Evolutionary conservation across 805 yeast genomes (phyloP).

Genomic region (Kodamaea hsintzibuensis): DNA sequence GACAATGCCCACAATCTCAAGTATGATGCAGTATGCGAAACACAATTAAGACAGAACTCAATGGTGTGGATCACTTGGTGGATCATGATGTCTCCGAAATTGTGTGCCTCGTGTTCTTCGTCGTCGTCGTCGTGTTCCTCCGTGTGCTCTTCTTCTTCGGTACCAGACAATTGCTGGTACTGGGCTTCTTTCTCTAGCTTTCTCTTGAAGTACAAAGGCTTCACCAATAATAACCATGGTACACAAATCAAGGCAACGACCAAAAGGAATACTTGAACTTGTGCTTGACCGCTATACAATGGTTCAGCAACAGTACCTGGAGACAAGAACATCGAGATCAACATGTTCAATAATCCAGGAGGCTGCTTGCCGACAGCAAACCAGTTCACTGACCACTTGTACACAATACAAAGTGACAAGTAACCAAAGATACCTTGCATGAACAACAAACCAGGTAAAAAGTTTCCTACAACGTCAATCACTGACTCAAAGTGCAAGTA

Average conservation of each 20-base stretch:
- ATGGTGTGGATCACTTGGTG: constrained; percentile 82
- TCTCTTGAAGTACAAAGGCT: constrained; percentile 54
- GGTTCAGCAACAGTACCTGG: constrained; percentile 71
- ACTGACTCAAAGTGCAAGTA: constrained; percentile 55
- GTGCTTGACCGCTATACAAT: constrained; percentile 63
- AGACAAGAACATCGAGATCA: constrained; percentile 71
- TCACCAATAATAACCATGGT: constrained; percentile 69
- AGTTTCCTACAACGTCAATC: constrained; percentile 71
- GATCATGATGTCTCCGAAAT: constrained; percentile 68
- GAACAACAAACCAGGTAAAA: constrained; percentile 70
- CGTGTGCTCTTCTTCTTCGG: constrained; percentile 14
- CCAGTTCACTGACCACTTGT: constrained; percentile 79
- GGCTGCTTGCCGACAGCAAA: constrained; percentile 59
- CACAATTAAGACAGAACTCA: constrained; percentile 78
- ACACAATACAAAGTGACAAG: constrained; percentile 61
- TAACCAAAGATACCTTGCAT: constrained; percentile 80
- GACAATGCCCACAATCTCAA: constrained; percentile 79
- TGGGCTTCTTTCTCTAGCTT: constrained; percentile 31
- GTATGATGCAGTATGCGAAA: constrained; percentile 78
- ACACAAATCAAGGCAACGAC: constrained; percentile 64
- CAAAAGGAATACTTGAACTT: constrained; percentile 58
- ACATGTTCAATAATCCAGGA: constrained; percentile 72
- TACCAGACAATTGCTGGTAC: constrained; percentile 21
- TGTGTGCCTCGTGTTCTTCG: constrained; percentile 33
- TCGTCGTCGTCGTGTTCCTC: constrained; percentile 40